phyloP scores from a whole-genome alignment of 2,329 filamentous ascomycete genomes.

The Purpureocillium lavendulum region DNA sequence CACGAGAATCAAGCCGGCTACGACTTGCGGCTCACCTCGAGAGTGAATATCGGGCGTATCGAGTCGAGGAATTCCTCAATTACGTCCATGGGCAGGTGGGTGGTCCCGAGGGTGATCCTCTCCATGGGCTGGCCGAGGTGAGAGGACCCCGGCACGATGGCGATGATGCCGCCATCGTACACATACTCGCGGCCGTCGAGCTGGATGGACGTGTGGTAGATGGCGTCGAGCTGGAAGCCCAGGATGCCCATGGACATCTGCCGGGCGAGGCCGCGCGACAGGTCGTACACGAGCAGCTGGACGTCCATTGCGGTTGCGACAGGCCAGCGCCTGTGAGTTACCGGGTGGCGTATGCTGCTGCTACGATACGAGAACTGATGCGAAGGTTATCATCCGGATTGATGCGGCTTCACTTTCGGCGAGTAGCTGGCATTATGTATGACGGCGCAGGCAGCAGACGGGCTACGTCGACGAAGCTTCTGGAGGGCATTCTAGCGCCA shows the following conservation, averaged over 20 bases:
- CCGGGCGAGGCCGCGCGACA: conserved; percentile 54
- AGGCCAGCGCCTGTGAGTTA: background rate
- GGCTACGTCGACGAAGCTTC: conserved; percentile 6
- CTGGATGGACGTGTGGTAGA: conserved; percentile 91
- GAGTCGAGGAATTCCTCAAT: conserved; percentile 85
- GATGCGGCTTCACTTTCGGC: no score
- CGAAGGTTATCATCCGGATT: no score
- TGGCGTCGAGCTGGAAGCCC: conserved; percentile 67
- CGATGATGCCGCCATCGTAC: conserved; percentile 81
- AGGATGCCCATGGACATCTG: conserved; percentile 46
- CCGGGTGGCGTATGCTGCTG: background rate
- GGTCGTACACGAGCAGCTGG: conserved; percentile 69
- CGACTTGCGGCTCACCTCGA: conserved; percentile 44
- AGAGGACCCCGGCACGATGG: conserved; percentile 70
- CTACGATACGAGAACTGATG: no score
- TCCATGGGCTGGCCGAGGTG: conserved; percentile 83
- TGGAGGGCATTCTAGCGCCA: background rate
- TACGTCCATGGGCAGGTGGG: conserved; percentile 69
- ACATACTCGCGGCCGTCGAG: conserved; percentile 81
- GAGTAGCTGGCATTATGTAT: background rate
- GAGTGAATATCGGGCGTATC: conserved; percentile 71
- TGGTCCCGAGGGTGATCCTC: conserved; percentile 64
- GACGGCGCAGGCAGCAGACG: conserved; percentile 4
- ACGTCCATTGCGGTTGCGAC: conserved; percentile 54
- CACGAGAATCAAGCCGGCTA: background rate